These are phyloP conservation scores for Piper longum DNA, from an alignment of 164 flowering plant species.

Conservation along the genomic window DNA sequence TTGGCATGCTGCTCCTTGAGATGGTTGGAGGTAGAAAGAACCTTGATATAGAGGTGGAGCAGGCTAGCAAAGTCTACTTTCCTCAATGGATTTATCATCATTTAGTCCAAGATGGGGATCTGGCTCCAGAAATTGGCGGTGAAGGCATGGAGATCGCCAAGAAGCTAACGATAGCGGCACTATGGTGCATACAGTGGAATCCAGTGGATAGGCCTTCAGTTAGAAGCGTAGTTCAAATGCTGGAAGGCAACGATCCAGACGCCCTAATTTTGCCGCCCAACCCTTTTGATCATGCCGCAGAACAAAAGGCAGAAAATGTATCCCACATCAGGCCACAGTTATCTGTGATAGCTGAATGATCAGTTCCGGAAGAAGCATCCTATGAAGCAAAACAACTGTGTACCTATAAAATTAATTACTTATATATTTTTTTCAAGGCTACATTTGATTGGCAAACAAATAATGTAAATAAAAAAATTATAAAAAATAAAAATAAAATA, in stretches of 20 bases:
- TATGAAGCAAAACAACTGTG: too few species aligned
- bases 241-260: neutral
- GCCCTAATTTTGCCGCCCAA: constrained; percentile 1
- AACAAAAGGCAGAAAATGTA: too few species aligned
- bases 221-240: constrained; percentile 11
- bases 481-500: too few species aligned
- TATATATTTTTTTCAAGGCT: too few species aligned
- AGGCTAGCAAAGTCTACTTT: neutral
- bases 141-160: constrained; percentile 3
- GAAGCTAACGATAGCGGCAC: constrained; percentile 8
- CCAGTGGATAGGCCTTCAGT: constrained; percentile 7
- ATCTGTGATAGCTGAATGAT: too few species aligned
- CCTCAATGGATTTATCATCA: neutral
- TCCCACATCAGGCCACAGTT: too few species aligned
- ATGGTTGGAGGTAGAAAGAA: constrained; percentile 10
- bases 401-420: too few species aligned
- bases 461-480: too few species aligned
- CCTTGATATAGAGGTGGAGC: neutral
- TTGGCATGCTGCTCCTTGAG: constrained; percentile 16
- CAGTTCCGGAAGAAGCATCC: too few species aligned
- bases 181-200: constrained; percentile 17
- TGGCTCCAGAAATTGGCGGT: neutral
- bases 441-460: too few species aligned
- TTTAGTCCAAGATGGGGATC: constrained; percentile 5
- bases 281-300: constrained; percentile 1